Evolutionary conservation across 1,284 basidiomycete species (phyloP).

Genomic region (Papiliotrema flavescens): DNA sequence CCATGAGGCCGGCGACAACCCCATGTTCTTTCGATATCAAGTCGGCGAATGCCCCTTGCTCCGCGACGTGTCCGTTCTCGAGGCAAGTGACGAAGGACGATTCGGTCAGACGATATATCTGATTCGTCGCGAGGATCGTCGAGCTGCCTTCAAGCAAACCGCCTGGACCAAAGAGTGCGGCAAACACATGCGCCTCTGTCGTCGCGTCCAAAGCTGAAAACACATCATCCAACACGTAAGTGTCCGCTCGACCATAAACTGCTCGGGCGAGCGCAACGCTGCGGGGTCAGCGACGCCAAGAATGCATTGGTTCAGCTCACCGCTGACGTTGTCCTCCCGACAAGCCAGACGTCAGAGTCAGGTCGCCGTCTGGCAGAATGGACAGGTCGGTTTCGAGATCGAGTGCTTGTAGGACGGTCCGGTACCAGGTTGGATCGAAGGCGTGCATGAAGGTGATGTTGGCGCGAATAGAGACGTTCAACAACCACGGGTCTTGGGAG

Average conservation of each 20-base stretch:
- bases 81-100: conserved; percentile 13
- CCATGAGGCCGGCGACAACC: conserved; percentile 5
- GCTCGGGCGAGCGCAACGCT: conserved; percentile 42
- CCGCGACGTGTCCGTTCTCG: conserved; percentile 5
- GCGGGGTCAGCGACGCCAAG: not conserved
- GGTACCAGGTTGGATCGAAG: conserved; percentile 62
- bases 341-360: conserved; percentile 5
- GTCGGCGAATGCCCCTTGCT: conserved; percentile 14
- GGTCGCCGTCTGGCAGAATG: conserved; percentile 69
- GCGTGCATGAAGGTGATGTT: conserved; percentile 63
- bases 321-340: conserved; percentile 72
- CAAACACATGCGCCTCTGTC: conserved; percentile 17
- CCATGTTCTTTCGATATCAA: conserved; percentile 3
- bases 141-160: conserved; percentile 9
- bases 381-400: conserved; percentile 62
- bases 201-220: conserved; percentile 74
- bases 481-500: conserved; percentile 75
- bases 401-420: conserved; percentile 69
- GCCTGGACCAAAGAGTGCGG: conserved; percentile 9
- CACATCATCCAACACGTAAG: conserved; percentile 76
- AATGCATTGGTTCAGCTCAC: conserved; percentile 46
- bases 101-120: conserved; percentile 14
- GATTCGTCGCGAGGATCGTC: conserved; percentile 19
- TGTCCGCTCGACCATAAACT: conserved; percentile 53
- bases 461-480: conserved; percentile 48